Evolutionary conservation across 345 rosid species (phyloP).

Genomic region (Ceriops zippeliana): DNA sequence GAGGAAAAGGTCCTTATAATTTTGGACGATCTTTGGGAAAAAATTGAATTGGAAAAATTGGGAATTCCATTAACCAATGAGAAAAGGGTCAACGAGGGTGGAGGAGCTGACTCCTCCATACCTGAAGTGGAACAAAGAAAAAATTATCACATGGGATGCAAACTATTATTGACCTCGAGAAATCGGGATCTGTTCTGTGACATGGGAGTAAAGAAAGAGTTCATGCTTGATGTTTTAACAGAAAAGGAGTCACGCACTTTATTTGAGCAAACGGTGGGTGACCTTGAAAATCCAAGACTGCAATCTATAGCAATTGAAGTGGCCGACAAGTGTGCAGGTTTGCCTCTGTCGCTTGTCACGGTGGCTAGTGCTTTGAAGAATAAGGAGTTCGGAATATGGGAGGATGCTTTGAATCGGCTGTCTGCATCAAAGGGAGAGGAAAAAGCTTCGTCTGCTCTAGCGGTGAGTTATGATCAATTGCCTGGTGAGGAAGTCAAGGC

Average conservation of each 20-base stretch:
- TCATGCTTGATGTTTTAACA: too few species aligned
- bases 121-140: too few species aligned
- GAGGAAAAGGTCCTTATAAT: too few species aligned
- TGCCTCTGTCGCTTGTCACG: conserved; percentile 12
- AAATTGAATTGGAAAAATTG: too few species aligned
- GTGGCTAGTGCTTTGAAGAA: conserved; percentile 4
- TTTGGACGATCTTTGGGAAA: too few species aligned
- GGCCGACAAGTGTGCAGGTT: conserved; percentile 3
- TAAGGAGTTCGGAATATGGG: neutral
- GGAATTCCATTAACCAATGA: too few species aligned
- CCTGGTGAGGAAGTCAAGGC: neutral
- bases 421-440: neutral
- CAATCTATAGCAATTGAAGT: neutral
- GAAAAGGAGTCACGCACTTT: neutral
- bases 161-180: too few species aligned
- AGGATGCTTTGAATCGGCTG: neutral
- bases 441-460: neutral
- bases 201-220: too few species aligned
- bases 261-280: conserved; percentile 1
- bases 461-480: conserved; percentile 5
- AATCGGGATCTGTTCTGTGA: too few species aligned
- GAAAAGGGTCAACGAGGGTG: too few species aligned
- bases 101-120: too few species aligned
- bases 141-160: too few species aligned
- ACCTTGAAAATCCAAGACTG: neutral